A percentile compares a stretch with the other conserved stretches of the same genome.
Conservation (phyloP, 164 flowering plant species). For the Pachysandra terminalis region DNA sequence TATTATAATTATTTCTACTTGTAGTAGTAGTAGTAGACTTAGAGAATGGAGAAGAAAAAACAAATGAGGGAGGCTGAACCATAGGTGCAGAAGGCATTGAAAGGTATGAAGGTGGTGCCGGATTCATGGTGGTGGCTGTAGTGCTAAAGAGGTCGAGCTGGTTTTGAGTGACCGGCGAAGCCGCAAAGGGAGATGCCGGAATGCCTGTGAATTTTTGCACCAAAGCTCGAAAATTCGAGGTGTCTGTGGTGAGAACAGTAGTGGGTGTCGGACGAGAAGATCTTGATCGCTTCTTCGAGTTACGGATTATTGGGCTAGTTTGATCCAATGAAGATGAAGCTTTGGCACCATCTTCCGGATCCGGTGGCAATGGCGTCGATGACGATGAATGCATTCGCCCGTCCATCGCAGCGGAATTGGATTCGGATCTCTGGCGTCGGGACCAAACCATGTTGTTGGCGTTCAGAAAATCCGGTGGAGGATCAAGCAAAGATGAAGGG, state of each 20-base stretch:
- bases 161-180: slow-evolving; percentile 35
- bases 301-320: slow-evolving; percentile 18
- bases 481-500: neutral
- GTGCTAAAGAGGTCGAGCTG: slow-evolving; percentile 48
- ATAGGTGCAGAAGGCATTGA: slow-evolving; percentile 51
- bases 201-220: slow-evolving; percentile 82
- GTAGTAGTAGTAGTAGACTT: neutral
- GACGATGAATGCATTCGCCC: neutral
- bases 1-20: neutral
- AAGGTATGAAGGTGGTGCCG: slow-evolving; percentile 31
- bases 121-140: slow-evolving; percentile 16
- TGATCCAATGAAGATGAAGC: slow-evolving; percentile 5
- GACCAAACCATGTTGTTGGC: neutral
- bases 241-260: slow-evolving; percentile 75
- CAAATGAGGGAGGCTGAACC: slow-evolving; percentile 18
- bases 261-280: slow-evolving; percentile 78
- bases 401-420: slow-evolving; percentile 1
- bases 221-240: slow-evolving; percentile 71
- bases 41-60: slow-evolving; percentile 18
- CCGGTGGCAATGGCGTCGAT: neutral
- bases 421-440: neutral
- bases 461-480: neutral
- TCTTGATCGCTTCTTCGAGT: slow-evolving; percentile 60
- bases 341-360: neutral
- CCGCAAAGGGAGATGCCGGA: slow-evolving; percentile 60